Evolutionary conservation across 2,329 filamentous ascomycete genomes (phyloP), one percentile per base, ranked within the genome.

Genomic region (Talaromyces sp.): DNA sequence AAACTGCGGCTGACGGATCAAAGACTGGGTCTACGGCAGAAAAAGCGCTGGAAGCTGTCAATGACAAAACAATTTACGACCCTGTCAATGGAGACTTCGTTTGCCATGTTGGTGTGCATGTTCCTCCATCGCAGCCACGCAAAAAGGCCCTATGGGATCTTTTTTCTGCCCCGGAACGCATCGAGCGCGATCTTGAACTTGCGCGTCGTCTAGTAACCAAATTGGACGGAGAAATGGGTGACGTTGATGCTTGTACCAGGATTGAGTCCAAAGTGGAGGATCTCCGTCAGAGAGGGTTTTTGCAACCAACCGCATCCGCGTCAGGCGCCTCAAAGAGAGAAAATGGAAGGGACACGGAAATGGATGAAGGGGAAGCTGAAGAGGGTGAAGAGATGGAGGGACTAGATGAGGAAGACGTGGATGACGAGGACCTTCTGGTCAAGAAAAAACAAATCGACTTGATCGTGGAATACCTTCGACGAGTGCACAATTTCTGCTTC

Each of bases 401-500:
- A 44, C 86, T 83, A 60, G 82, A 82, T 66, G 86, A 84, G 18
- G 84, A 83, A 31, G 93, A 97, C 66, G 83, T 88, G 37, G 93
- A 99, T 69, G 92, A 96, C 70, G 92, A 96, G 72, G 92, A 97
- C 44, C 81, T 97, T 42, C 76, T 97, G 61, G 84, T 88, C 44
- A 95, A 96, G 82, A 98, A 98, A 84, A 98, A 99, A 82, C 93
- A 95, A 72, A 86, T 99, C 57, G 95, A 99, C 77, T 82, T 99
- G 39, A 84, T 96, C 75, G 95, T 98, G 60, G 95, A 99, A 78
- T 99, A 99, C 75, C 84, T 99, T 64, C 92, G 95, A 59, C 88
- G 95, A 16, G 95, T 99, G 59, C 96, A 96, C 83, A 97, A 95
- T 78, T 98, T 99, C 79, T 99, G 95, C 81, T 97, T 99, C 82